phyloP scores from a whole-genome alignment of 306 rosid species.

The Prunus mume region DNA sequence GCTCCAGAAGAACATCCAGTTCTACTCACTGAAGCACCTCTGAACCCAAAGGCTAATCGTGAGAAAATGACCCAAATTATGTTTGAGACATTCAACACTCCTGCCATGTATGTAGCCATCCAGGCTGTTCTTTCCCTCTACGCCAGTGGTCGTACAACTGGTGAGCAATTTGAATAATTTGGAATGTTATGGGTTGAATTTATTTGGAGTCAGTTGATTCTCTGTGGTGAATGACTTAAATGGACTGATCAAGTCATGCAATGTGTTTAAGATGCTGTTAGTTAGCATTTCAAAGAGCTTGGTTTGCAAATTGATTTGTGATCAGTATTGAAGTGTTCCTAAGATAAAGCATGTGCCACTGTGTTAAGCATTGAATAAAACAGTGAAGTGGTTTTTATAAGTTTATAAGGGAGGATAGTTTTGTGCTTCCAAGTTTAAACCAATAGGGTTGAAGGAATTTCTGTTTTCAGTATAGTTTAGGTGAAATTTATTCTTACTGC shows the following conservation, averaged over 20 bases:
- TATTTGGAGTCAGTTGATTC: neutral
- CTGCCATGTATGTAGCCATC: conserved; percentile 90
- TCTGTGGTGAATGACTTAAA: neutral
- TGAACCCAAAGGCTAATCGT: conserved; percentile 89
- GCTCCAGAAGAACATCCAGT: conserved; percentile 92
- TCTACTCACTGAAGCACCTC: conserved; percentile 89
- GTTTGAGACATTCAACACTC: conserved; percentile 89
- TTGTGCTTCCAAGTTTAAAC: neutral
- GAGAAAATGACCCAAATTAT: conserved; percentile 92
- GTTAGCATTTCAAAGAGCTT: neutral
- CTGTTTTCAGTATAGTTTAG: neutral
- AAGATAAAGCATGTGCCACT: neutral
- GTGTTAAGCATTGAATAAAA: neutral
- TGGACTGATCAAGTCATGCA: neutral
- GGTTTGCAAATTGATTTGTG: neutral
- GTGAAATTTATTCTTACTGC: neutral
- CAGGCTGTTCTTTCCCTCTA: conserved; percentile 89
- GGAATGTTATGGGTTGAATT: neutral
- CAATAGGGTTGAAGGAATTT: neutral
- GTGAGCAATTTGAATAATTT: conserved; percentile 38
- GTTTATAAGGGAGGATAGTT: neutral
- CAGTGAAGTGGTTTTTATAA: neutral
- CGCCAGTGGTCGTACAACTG: conserved; percentile 93
- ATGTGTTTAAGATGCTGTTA: neutral
- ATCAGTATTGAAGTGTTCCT: neutral